Base-by-base conservation (phyloP, 2,329 filamentous ascomycete genomes). In the Aureobasidium sp. region DNA sequence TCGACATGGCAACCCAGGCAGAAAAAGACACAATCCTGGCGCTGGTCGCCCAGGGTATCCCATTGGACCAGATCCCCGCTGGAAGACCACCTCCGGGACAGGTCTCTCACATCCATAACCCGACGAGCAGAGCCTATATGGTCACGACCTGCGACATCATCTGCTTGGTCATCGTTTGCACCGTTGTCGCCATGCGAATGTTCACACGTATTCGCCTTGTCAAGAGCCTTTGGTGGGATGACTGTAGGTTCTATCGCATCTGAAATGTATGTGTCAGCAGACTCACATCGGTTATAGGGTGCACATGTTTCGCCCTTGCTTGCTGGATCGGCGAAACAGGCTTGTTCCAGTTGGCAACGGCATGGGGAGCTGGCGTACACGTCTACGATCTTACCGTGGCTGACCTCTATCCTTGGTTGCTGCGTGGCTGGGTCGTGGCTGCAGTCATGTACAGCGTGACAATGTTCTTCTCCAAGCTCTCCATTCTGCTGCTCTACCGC, bases 391-490 rank as follows among this genome's bases (percentile, higher is more conserved):
- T 62, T 14, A n/a, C 8, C n/a, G 48, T 62, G 15, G 22, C 61
- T 2, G 22, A 49, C 12, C 15, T 62, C 8, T 62, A 49, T 17
- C 51, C 51, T 2, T 22, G 17, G 7, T 12, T 62, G 4, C 44
- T 62, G 11, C 42, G 44, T 25, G 39, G 41, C 22, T 62, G 37
- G 34, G 27, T 57, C 5, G 25, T 51, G 3, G 8, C 11, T 7
- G 53, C 61, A 17, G 17, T 62, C 25, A 57, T 62, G 51, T 62
- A 62, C 29, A 62, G 61, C 44, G 9, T 58, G 3, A 49, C 51
- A 34, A 62, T 62, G 61, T 12, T 62, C 0, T 69, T 79, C 63
- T 22, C 52, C 2, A 63, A 62, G 37, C 34, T 63, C 6, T 63
- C 62, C 4, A 61, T 63, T 49, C n/a, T 63, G 17, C 12, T 63